phyloP scores from a whole-genome alignment of 176 grass and related monocot genomes.

The Stipa capillata region DNA sequence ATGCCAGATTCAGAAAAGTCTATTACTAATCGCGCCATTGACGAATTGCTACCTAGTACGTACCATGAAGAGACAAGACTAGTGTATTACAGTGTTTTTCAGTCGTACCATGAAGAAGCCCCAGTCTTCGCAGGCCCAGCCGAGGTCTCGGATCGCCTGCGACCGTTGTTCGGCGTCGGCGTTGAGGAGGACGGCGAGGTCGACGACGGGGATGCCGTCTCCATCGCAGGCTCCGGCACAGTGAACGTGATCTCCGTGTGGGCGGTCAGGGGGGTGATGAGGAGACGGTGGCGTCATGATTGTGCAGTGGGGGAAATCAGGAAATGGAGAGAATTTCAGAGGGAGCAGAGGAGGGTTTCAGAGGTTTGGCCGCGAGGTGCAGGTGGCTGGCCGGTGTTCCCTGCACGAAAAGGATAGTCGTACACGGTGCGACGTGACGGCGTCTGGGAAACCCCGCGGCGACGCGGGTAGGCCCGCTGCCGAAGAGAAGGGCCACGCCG shows the following conservation, averaged over 20 bases:
- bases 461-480: background rate
- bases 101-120: conserved; percentile 78
- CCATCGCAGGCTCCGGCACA: background rate
- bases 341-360: background rate
- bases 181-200: conserved; percentile 41
- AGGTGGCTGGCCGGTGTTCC: background rate
- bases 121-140: conserved; percentile 65
- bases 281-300: background rate
- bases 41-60: background rate
- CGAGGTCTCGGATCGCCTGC: conserved; percentile 26
- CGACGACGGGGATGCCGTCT: conserved; percentile 42
- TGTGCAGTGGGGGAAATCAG: background rate
- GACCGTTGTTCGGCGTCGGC: conserved; percentile 40
- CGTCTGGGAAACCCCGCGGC: background rate
- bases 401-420: background rate
- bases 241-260: background rate
- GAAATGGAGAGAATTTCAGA: background rate
- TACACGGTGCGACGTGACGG: background rate
- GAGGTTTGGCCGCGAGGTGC: background rate
- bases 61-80: background rate
- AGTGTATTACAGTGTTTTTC: background rate
- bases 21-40: background rate
- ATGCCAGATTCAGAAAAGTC: background rate
- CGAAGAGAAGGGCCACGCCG: background rate
- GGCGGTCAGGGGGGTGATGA: background rate